Evolutionary conservation across 768 basidiomycete genomes (phyloP), one percentile per base, ranked within the genome.

Genomic region (Tricholoma furcatifolium): DNA sequence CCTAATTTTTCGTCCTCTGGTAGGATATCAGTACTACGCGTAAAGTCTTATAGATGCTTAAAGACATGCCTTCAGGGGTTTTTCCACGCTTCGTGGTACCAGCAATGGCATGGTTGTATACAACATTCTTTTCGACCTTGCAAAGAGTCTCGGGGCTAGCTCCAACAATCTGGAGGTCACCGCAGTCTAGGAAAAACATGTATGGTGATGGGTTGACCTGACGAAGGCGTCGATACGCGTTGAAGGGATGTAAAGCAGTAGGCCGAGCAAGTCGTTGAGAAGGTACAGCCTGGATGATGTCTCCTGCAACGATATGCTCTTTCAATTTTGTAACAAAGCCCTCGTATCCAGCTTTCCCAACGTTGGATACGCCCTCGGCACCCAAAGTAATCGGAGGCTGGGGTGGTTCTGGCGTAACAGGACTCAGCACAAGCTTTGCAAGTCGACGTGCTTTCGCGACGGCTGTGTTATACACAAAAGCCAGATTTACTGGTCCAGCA

Each of bases 261-360:
- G 89, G 88, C 31, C 93, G 82, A 12, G 91, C 75, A 27, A 98
- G 75, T 24, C 95, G 79, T 67, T 98, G 97, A 9, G 93, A 95
- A 7, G 97, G 97, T 6, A 99, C 97, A 2, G 97, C 97, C 70
- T 99, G 97, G 60, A 99, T 98, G 64, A 99, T 98, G 71, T 99
- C 95, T 24, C 97, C 97, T 15, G 87, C 89, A 51, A 98, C 78
- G 50, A 99, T 97, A 66, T 93, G 94, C 64, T 96, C 80, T 75
- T 98, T 98, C 51, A 99, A 75, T 50, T 79, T 83, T 41, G 94
- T 93, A 12, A 99, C 97, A 63, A 95, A 96, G 4, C 68, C 70
- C 67, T 98, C 86, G 69, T 98, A 99, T 0, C 97, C 97, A 41
- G 77, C 81, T 68, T 93, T 91, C 15, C 97, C 97, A 15, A 98